phyloP scores from a whole-genome alignment of 345 rosid genomes.

The Gossypium mustelinum region DNA sequence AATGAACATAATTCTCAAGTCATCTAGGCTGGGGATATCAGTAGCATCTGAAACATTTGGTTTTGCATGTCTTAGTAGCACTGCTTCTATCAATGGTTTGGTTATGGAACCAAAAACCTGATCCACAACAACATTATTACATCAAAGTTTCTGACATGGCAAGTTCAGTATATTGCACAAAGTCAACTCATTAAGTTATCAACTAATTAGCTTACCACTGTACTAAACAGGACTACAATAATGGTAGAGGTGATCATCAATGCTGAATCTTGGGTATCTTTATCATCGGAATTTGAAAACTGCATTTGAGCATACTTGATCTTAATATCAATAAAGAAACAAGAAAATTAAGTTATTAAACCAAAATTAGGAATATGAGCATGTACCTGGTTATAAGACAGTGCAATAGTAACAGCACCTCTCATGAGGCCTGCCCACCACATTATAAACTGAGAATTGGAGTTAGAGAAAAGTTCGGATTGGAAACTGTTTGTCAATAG shows the following conservation, averaged over 20 bases:
- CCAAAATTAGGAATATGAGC: background rate
- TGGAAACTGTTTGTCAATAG: constrained; percentile 1
- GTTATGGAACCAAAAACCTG: constrained; percentile 69
- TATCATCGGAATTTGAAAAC: constrained; percentile 30
- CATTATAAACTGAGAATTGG: constrained; percentile 49
- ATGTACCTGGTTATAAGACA: constrained; percentile 51
- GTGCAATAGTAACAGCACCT: constrained; percentile 72
- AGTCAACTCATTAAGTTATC: background rate
- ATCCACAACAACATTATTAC: background rate
- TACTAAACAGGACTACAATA: constrained; percentile 66
- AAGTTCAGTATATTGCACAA: background rate
- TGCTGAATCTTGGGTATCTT: constrained; percentile 25
- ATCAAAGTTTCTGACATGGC: background rate
- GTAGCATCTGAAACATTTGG: constrained; percentile 36
- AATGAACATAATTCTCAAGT: constrained; percentile 40
- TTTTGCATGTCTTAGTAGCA: constrained; percentile 37
- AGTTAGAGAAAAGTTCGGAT: constrained; percentile 15
- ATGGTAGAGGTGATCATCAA: constrained; percentile 54
- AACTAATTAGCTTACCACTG: constrained; percentile 37
- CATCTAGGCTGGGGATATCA: constrained; percentile 51
- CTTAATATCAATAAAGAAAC: constrained; percentile 9
- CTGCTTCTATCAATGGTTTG: constrained; percentile 50
- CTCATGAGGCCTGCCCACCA: constrained; percentile 87
- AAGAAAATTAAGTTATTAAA: background rate
- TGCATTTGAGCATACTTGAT: constrained; percentile 23